A percentile compares a stretch with the other conserved stretches of the same genome.
Evolutionary conservation across 164 flowering plant species (phyloP).

Genomic region (Magnolia sinica): DNA sequence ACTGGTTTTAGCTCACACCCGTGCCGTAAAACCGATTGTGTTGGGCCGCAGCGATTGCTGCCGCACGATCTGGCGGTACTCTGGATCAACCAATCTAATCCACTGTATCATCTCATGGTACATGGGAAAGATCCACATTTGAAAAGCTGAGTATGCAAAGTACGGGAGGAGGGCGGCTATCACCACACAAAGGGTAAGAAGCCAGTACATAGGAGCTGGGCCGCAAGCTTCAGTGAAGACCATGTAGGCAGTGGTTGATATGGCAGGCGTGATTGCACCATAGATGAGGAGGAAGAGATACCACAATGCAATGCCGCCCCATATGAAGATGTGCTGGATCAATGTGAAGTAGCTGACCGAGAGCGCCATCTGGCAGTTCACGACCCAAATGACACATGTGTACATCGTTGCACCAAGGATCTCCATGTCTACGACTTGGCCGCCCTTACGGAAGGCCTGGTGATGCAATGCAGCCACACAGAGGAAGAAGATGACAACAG

Average conservation of each 20-base stretch:
- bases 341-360: slow-evolving; percentile 76
- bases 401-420: slow-evolving; percentile 78
- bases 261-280: slow-evolving; percentile 54
- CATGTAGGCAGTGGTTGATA: slow-evolving; percentile 60
- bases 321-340: slow-evolving; percentile 73
- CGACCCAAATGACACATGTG: slow-evolving; percentile 86
- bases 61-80: slow-evolving; percentile 49
- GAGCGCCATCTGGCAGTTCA: slow-evolving; percentile 87
- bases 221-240: slow-evolving; percentile 80
- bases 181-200: slow-evolving; percentile 47
- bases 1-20: slow-evolving; percentile 39
- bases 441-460: slow-evolving; percentile 62
- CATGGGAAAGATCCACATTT: slow-evolving; percentile 80
- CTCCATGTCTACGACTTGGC: slow-evolving; percentile 58
- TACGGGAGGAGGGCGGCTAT: slow-evolving; percentile 59
- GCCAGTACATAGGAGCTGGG: slow-evolving; percentile 71
- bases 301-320: slow-evolving; percentile 82
- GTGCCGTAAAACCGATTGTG: slow-evolving; percentile 70
- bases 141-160: slow-evolving; percentile 52
- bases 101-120: slow-evolving; percentile 82
- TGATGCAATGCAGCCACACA: slow-evolving; percentile 44
- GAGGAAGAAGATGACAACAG: slow-evolving; percentile 69
- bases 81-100: slow-evolving; percentile 67
- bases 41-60: slow-evolving; percentile 57
- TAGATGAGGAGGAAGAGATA: slow-evolving; percentile 69